Evolutionary conservation across 371 early-diverging fungal species (phyloP).

Genomic region (Hamiltosporidium tvaerminnensis): DNA sequence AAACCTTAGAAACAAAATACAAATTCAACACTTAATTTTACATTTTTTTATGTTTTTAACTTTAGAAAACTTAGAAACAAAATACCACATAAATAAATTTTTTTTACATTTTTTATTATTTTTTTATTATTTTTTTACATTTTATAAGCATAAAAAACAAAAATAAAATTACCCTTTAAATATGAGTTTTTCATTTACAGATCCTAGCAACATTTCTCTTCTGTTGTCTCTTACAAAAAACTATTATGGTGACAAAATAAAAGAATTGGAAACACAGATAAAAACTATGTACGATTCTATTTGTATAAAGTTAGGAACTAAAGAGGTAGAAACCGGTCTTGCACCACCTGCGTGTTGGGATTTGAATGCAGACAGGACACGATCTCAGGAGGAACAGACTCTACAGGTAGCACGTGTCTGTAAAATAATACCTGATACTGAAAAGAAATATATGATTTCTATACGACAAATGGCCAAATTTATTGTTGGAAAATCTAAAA

Average conservation of each 20-base stretch:
- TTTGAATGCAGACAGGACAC: conserved; percentile 83
- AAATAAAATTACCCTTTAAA: too few species aligned
- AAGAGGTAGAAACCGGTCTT: conserved; percentile 96
- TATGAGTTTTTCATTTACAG: too few species aligned
- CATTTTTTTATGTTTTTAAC: too few species aligned
- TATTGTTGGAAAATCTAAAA: conserved; percentile 84
- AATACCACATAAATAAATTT: too few species aligned
- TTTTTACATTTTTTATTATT: too few species aligned
- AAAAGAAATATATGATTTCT: conserved; percentile 94
- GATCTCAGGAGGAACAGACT: conserved; percentile 83
- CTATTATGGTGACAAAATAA: conserved; percentile 69
- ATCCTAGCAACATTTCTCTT: too few species aligned
- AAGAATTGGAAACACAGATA: conserved; percentile 69
- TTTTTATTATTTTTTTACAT: too few species aligned
- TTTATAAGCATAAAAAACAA: too few species aligned
- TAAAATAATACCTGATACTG: conserved; percentile 54
- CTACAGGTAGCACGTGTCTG: conserved; percentile 60
- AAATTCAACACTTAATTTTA: too few species aligned
- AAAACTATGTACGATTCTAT: conserved; percentile 80
- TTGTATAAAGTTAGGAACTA: conserved; percentile 87
- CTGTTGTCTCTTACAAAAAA: background rate
- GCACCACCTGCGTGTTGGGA: conserved; percentile 97
- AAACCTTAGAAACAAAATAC: too few species aligned
- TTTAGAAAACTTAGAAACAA: too few species aligned
- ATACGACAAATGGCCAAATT: conserved; percentile 98